Base-by-base conservation (phyloP, 2,329 filamentous ascomycete genomes). In the Diaporthe eres region DNA sequence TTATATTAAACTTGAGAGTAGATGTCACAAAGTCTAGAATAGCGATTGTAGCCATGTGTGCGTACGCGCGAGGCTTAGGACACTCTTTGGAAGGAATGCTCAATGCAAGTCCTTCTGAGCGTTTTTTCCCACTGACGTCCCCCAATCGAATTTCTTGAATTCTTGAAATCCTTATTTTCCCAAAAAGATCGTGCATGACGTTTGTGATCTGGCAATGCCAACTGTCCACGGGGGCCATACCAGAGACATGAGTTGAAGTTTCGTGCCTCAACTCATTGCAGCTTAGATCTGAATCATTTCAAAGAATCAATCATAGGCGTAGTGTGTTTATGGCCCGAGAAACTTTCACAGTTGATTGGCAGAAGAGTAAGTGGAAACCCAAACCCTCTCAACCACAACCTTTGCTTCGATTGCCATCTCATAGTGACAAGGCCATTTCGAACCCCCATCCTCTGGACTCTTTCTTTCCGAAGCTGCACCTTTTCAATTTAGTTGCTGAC, bases 1-100 rank as follows among this genome's bases (percentile, higher is more conserved):
- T 2, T 4, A 6, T 13, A 5, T 9, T 2, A 12, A 8, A 8
- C 10, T 49, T 17, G 4, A 19, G 3, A 51, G 1, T 31, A 1
- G 44, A 19, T 4, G 19, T 19, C 19, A 34, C n/a, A 5, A 9
- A 44, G 1, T 25, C 7, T 31, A 7, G 5, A 22, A 31, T 47
- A 31, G 25, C 10, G 39, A 15, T 28, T 22, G 25, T 47, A 28
- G 25, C 2, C 25, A 47, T 22, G 25, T 37, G 17, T 44, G n/a
- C 9, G 13, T 17, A 3, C 8, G 5, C 9, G 9, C 25, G 60
- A 63, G 39, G 25, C 28, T 47, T 5, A 47, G 60, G 39, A n/a
- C 25, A 25, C 25, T 44, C n/a, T 44, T 44, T 7, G 7, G 25
- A 22, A 12, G n/a, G 3, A 8, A 19, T 28, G 3, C 7, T 44